These are phyloP conservation scores for Filobasidium wieringae DNA, from an alignment of 768 basidiomycete genomes.

Conservation along the genomic window DNA sequence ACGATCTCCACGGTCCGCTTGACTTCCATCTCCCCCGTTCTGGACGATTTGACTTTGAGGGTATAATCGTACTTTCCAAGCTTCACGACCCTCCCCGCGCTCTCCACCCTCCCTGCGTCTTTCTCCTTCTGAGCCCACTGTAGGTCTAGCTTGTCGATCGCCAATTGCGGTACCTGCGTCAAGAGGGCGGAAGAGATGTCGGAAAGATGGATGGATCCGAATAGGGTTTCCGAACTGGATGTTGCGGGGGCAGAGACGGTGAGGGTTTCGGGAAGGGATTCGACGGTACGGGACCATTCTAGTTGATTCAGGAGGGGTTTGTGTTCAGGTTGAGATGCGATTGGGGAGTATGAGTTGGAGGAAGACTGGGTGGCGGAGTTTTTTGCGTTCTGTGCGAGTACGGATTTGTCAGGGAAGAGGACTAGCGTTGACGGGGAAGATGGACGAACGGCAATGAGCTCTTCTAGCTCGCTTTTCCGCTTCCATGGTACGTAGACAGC, in stretches of 20 bases:
- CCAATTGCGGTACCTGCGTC: not conserved
- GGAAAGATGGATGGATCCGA: constrained; percentile 1
- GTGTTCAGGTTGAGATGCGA: not conserved
- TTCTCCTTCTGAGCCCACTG: not conserved
- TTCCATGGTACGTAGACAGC: constrained; percentile 13
- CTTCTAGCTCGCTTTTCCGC: constrained; percentile 1
- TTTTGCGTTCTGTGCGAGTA: not conserved
- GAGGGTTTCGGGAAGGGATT: not conserved
- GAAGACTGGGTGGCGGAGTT: not conserved
- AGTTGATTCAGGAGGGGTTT: not conserved
- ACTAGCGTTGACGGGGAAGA: too few relatives aligned
- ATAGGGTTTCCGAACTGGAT: not conserved
- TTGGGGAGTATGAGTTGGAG: not conserved
- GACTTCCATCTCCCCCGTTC: constrained; percentile 1
- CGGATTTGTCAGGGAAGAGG: not conserved
- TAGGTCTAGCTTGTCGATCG: constrained; percentile 2
- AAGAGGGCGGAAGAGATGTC: not conserved
- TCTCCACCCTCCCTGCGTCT: constrained; percentile 1
- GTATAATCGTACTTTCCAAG: not conserved
- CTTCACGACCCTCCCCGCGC: constrained; percentile 1
- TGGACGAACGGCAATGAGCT: not conserved
- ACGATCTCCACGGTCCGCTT: constrained; percentile 3
- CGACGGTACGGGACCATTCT: not conserved
- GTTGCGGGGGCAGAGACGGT: constrained; percentile 2
- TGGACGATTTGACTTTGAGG: constrained; percentile 5